Conservation (phyloP, 352 stramenopile species). For the Globisporangium heterothallicum region DNA sequence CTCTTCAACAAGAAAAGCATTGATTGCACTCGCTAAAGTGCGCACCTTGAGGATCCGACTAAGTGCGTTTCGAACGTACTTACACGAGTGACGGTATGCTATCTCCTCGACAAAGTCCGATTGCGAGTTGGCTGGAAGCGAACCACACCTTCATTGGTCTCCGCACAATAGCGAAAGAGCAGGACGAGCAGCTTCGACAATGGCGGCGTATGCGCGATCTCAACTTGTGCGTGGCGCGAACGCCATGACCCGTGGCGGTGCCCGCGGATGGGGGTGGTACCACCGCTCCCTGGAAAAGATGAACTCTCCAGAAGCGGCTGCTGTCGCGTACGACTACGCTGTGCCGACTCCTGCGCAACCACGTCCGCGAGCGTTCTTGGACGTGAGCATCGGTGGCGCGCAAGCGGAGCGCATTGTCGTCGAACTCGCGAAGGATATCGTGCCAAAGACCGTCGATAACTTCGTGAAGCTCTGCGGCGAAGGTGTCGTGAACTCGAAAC, state of each 20-base stretch:
- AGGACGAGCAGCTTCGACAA: conserved; percentile 14
- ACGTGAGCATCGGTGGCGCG: conserved; percentile 78
- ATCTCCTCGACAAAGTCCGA: conserved; percentile 6
- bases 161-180: neutral
- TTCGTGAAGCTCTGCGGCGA: conserved; percentile 73
- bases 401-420: conserved; percentile 73
- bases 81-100: neutral
- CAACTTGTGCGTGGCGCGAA: conserved; percentile 52
- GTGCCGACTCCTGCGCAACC: conserved; percentile 43
- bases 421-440: conserved; percentile 80
- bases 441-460: conserved; percentile 70
- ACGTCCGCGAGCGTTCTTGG: conserved; percentile 68
- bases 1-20: conserved; percentile 23
- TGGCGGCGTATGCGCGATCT: conserved; percentile 54
- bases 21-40: conserved; percentile 1
- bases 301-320: conserved; percentile 55
- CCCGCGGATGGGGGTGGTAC: conserved; percentile 78
- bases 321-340: conserved; percentile 61
- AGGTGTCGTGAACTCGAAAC: conserved; percentile 47
- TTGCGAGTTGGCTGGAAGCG: conserved; percentile 27
- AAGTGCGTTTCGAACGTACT: neutral
- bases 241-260: conserved; percentile 53
- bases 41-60: neutral
- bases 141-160: conserved; percentile 14
- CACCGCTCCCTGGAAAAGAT: conserved; percentile 82